Conservation (phyloP, 306 rosid species). For the Citrullus colocynthis region DNA sequence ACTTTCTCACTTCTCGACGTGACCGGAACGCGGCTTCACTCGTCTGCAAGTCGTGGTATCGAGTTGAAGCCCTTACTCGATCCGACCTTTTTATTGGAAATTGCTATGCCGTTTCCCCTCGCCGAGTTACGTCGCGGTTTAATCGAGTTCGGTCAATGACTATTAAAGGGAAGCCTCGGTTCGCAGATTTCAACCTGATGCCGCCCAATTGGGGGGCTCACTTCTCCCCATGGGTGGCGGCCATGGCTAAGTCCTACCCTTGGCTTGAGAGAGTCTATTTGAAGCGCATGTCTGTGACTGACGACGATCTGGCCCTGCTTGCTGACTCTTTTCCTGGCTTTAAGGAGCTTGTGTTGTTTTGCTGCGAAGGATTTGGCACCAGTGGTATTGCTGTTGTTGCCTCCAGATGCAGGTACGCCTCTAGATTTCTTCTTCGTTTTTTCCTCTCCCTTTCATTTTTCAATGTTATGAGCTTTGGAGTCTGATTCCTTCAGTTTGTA, state of each 20-base stretch:
- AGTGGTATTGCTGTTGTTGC: constrained; percentile 53
- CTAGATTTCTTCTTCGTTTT: not conserved
- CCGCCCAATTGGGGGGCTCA: constrained; percentile 72
- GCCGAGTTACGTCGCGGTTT: constrained; percentile 50
- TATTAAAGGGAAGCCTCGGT: constrained; percentile 79
- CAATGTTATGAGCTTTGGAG: not conserved
- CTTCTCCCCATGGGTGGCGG: constrained; percentile 54
- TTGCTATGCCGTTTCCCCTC: constrained; percentile 64
- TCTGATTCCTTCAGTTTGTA: not conserved
- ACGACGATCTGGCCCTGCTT: constrained; percentile 39
- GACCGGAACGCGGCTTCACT: constrained; percentile 96
- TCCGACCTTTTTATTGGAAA: constrained; percentile 76
- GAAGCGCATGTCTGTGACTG: constrained; percentile 65
- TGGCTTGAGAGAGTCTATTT: constrained; percentile 68
- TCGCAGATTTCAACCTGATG: constrained; percentile 81
- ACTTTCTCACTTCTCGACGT: constrained; percentile 57
- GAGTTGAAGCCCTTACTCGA: constrained; percentile 78
- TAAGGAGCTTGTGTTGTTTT: constrained; percentile 59
- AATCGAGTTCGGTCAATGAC: constrained; percentile 35
- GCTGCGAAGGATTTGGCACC: constrained; percentile 76
- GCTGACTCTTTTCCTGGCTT: constrained; percentile 43
- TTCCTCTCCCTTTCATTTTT: not conserved
- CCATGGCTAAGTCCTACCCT: constrained; percentile 60
- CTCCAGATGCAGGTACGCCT: constrained; percentile 50
- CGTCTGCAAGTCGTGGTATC: constrained; percentile 87